Evolutionary conservation across 768 basidiomycete genomes (phyloP), one percentile per base, ranked within the genome.

Genomic region (Pulveroboletus sp.): DNA sequence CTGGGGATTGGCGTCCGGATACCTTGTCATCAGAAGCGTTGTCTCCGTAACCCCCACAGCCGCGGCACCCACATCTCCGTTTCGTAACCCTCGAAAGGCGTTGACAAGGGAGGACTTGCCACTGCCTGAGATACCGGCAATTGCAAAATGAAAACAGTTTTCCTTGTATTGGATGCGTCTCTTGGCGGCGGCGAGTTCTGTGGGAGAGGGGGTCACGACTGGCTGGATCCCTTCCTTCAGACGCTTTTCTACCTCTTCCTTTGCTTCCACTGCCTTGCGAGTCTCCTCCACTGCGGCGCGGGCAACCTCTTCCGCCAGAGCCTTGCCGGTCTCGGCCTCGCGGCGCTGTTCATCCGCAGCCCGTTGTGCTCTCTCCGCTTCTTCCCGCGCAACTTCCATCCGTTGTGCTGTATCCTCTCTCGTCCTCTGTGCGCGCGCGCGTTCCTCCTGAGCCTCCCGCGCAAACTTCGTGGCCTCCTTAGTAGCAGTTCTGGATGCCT

Each of bases 101-200:
- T 72, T 71, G 19, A 72, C 61, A 6, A 72, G 57, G 9, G 71
- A 71, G 1, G 71, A 72, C 47, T 72, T 72, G 32, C 71, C 69
- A n/a, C 66, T 63, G 6, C 68, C 70, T 2, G 68, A 58, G 31
- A 63, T 32, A 2, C 71, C 71, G 7, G 67, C 68, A 41, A 72
- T 35, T 2, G 66, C 71, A 40, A 72, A 63, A 32, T 72, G 69
- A 31, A 68, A 68, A 8, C 50, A 34, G 2, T 59, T 62, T 16
- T 71, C 65, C 11, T 24, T 54, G 31, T 63, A 65, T 41, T 57
- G 57, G 16, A 65, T 31, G 2, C 50, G 54, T 5, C 16, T 50
- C 43, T 64, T 65, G 5, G 51, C 52, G 0, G 49, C 54, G 4
- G 41, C 47, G 19, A 57, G 17, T 20, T 61, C 53, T 20, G 47